Evolutionary conservation across 1,284 basidiomycete species (phyloP).

Genomic region (Schizophyllum amplum): DNA sequence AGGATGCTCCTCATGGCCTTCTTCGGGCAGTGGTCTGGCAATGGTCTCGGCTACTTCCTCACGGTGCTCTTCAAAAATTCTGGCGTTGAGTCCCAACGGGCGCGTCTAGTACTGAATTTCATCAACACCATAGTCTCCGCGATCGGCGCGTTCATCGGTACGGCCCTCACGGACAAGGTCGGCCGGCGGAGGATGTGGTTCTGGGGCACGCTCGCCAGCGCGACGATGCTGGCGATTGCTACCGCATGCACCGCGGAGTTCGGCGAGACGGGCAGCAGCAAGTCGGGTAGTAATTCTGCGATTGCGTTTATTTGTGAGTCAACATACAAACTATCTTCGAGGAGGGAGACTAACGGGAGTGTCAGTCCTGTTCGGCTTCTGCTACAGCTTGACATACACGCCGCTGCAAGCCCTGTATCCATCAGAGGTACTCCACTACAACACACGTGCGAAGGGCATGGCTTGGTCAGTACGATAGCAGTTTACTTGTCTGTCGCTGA

Average conservation of each 20-base stretch:
- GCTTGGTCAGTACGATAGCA: slow-evolving; percentile 27
- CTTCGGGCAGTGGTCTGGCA: slow-evolving; percentile 47
- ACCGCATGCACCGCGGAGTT: slow-evolving; percentile 35
- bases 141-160: slow-evolving; percentile 40
- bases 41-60: slow-evolving; percentile 32
- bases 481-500: neutral
- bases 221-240: slow-evolving; percentile 30
- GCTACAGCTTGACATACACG: slow-evolving; percentile 41
- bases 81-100: slow-evolving; percentile 31
- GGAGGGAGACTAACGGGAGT: slow-evolving; percentile 10
- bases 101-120: slow-evolving; percentile 46
- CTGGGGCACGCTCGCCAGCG: slow-evolving; percentile 32
- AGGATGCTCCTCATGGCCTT: slow-evolving; percentile 36
- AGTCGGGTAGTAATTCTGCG: slow-evolving; percentile 31
- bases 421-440: slow-evolving; percentile 46
- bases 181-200: slow-evolving; percentile 38
- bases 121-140: slow-evolving; percentile 46
- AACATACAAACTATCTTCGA: neutral
- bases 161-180: slow-evolving; percentile 37
- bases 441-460: slow-evolving; percentile 54
- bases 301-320: slow-evolving; percentile 36
- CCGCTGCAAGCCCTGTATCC: slow-evolving; percentile 51
- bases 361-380: slow-evolving; percentile 42
- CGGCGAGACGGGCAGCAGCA: slow-evolving; percentile 27
- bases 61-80: slow-evolving; percentile 21